Evolutionary conservation across 2,329 filamentous ascomycete genomes (phyloP).

Genomic region (Paracorniculantispora psalliotae): DNA sequence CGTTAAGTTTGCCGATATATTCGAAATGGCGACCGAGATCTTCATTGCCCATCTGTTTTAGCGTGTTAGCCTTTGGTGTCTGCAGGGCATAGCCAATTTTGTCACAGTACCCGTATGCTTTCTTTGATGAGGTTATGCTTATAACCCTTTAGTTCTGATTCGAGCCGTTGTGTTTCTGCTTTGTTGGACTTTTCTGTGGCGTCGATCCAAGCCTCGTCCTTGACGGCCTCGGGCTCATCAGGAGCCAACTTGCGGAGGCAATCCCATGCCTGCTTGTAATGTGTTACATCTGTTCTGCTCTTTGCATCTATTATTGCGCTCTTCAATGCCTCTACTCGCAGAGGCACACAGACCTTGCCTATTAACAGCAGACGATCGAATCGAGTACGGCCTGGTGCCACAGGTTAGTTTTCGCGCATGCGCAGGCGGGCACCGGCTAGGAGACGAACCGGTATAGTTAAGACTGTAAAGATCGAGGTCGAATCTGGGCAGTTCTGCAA

Average conservation of each 20-base stretch:
- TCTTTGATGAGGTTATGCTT: slow-evolving; percentile 98
- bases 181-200: slow-evolving; percentile 61
- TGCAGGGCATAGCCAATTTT: too few relatives aligned
- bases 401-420: not conserved
- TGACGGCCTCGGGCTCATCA: slow-evolving; percentile 59
- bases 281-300: slow-evolving; percentile 63
- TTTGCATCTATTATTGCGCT: slow-evolving; percentile 73
- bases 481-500: slow-evolving; percentile 72
- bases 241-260: slow-evolving; percentile 60
- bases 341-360: slow-evolving; percentile 68
- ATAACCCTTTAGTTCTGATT: slow-evolving; percentile 82
- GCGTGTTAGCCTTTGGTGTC: slow-evolving; percentile 6
- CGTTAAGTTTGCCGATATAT: slow-evolving; percentile 65
- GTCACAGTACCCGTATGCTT: slow-evolving; percentile 68
- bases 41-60: slow-evolving; percentile 79
- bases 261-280: slow-evolving; percentile 66
- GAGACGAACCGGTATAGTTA: slow-evolving; percentile 71
- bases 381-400: slow-evolving; percentile 64
- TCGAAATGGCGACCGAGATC: slow-evolving; percentile 84
- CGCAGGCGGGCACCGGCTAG: not conserved
- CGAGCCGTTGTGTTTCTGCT: slow-evolving; percentile 68
- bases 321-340: slow-evolving; percentile 76
- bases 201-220: slow-evolving; percentile 73
- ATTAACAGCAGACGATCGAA: slow-evolving; percentile 79
- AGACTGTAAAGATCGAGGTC: slow-evolving; percentile 87